Evolutionary conservation across 257 asterid species (phyloP).

Genomic region (Schizonepeta tenuifolia): DNA sequence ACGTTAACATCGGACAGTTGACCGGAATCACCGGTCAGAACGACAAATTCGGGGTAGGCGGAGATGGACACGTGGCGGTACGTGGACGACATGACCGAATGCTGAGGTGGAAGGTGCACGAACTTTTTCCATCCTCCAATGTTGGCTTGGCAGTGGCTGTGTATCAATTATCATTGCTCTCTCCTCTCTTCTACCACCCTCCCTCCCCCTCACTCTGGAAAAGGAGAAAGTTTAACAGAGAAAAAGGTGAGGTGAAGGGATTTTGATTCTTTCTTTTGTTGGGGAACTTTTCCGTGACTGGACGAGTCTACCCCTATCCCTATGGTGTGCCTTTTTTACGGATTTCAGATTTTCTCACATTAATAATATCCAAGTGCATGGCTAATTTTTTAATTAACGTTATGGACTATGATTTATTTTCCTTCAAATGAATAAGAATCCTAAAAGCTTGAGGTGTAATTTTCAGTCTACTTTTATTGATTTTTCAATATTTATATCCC

Average conservation of each 20-base stretch:
- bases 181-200: not conserved
- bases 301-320: constrained; percentile 38
- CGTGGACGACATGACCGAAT: constrained; percentile 35
- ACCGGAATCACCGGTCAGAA: constrained; percentile 22
- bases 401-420: no score
- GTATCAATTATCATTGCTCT: constrained; percentile 32
- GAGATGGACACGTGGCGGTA: constrained; percentile 40
- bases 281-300: constrained; percentile 17
- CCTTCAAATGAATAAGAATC: not conserved
- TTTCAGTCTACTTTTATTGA: no score
- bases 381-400: not conserved
- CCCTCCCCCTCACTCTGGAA: constrained; percentile 10
- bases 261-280: constrained; percentile 28
- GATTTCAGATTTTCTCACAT: not conserved
- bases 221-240: not conserved
- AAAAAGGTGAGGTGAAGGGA: constrained; percentile 7
- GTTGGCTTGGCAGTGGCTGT: constrained; percentile 18
- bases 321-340: not conserved
- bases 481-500: no score
- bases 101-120: constrained; percentile 35
- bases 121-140: constrained; percentile 25
- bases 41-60: not conserved
- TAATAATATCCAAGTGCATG: not conserved
- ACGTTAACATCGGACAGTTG: constrained; percentile 30
- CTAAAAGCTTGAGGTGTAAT: not conserved